A percentile compares a stretch with the other conserved stretches of the same genome.
Evolutionary conservation across 1,284 basidiomycete species (phyloP).

Genomic region (Exobasidium rhododendri): DNA sequence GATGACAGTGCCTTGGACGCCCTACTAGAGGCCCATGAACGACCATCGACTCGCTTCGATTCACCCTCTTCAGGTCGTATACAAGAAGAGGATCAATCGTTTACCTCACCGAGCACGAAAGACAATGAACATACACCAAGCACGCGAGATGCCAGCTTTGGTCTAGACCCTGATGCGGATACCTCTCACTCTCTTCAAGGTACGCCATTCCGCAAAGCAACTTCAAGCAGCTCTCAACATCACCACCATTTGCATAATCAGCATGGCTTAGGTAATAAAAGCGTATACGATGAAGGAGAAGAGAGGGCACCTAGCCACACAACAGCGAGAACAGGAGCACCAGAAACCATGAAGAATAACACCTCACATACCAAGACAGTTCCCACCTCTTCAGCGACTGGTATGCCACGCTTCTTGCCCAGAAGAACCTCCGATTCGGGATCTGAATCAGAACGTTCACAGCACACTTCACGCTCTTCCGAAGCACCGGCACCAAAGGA

Average conservation of each 20-base stretch:
- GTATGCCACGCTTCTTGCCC: constrained; percentile 37
- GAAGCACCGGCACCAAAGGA: constrained; percentile 6
- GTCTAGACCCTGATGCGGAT: constrained; percentile 15
- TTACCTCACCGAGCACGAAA: neutral
- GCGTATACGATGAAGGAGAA: constrained; percentile 17
- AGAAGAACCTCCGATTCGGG: constrained; percentile 24
- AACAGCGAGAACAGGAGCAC: neutral
- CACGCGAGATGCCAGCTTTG: constrained; percentile 10
- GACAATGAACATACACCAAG: neutral
- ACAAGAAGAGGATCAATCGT: neutral
- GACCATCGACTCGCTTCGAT: neutral
- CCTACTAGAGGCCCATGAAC: constrained; percentile 13
- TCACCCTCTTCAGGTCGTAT: neutral
- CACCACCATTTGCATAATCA: constrained; percentile 14
- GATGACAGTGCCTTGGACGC: constrained; percentile 13
- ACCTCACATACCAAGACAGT: constrained; percentile 22
- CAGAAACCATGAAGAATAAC: constrained; percentile 18
- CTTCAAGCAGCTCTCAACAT: neutral
- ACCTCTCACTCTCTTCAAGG: neutral
- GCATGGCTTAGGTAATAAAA: neutral
- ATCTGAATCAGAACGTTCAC: neutral
- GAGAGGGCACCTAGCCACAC: constrained; percentile 22
- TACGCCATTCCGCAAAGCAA: neutral
- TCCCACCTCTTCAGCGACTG: constrained; percentile 38
- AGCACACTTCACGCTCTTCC: neutral